Evolutionary conservation across 768 basidiomycete species (phyloP).

Genomic region (Mycena leptocephala): DNA sequence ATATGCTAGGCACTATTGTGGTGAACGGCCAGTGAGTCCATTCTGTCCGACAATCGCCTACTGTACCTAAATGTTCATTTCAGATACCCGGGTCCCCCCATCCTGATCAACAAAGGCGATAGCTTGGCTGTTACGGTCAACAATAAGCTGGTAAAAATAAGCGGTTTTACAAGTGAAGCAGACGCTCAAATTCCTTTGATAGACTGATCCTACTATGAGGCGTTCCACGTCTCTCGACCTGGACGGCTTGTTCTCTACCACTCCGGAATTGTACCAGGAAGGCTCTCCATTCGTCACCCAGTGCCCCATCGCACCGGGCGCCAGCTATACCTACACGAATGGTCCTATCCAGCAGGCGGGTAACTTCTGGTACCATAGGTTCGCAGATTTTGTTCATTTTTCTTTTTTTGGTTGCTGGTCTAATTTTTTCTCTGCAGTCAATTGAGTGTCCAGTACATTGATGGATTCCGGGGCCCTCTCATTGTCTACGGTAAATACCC

Average conservation of each 20-base stretch:
- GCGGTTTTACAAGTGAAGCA: neutral
- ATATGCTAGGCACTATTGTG: constrained; percentile 37
- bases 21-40: constrained; percentile 43
- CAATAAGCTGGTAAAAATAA: constrained; percentile 52
- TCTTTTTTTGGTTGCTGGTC: neutral
- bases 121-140: constrained; percentile 60
- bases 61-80: neutral
- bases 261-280: constrained; percentile 45
- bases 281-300: constrained; percentile 58
- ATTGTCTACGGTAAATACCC: constrained; percentile 36
- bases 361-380: constrained; percentile 60
- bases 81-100: constrained; percentile 64
- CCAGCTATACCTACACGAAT: constrained; percentile 56
- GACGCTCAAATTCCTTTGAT: neutral
- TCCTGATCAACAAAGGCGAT: constrained; percentile 60
- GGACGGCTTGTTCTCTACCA: constrained; percentile 47
- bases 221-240: constrained; percentile 49
- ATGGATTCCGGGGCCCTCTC: constrained; percentile 52
- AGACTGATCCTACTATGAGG: constrained; percentile 51
- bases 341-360: constrained; percentile 55
- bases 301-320: constrained; percentile 57
- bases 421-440: neutral
- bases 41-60: neutral
- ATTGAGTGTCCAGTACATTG: constrained; percentile 48
- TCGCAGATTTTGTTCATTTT: neutral